phyloP scores from a whole-genome alignment of 441 rosid genomes.

The Croton laevigatus region DNA sequence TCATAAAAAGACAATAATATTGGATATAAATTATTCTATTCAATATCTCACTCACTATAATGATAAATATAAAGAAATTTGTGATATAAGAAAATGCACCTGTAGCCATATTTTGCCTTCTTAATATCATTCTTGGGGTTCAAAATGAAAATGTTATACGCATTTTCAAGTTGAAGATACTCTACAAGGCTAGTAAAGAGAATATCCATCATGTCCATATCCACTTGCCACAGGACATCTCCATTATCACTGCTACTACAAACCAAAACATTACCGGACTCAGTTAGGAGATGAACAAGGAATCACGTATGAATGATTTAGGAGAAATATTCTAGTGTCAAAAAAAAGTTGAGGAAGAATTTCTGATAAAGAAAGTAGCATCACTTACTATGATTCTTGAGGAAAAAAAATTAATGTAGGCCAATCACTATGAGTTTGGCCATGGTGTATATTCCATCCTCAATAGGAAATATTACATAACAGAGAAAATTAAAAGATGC shows the following conservation, averaged over 20 bases:
- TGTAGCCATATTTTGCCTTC: conserved; percentile 78
- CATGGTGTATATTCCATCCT: neutral
- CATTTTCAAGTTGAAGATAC: conserved; percentile 83
- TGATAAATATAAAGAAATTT: conserved; percentile 6
- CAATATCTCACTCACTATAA: neutral
- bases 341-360: conserved; percentile 4
- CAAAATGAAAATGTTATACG: conserved; percentile 83
- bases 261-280: conserved; percentile 17
- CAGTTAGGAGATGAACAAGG: conserved; percentile 20
- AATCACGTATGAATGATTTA: neutral
- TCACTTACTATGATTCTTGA: neutral
- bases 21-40: neutral
- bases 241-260: conserved; percentile 55
- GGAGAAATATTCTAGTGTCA: neutral
- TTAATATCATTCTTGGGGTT: conserved; percentile 59
- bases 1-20: neutral
- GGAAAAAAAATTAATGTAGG: neutral
- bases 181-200: conserved; percentile 85
- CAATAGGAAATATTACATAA: neutral
- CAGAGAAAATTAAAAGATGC: neutral
- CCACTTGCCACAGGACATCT: conserved; percentile 84
- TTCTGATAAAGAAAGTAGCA: neutral
- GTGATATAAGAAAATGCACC: conserved; percentile 42
- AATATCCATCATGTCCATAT: conserved; percentile 78
- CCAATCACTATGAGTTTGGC: neutral